Evolutionary conservation across 2,329 filamentous ascomycete genomes (phyloP).

Genomic region (Periconia macrospinosa): DNA sequence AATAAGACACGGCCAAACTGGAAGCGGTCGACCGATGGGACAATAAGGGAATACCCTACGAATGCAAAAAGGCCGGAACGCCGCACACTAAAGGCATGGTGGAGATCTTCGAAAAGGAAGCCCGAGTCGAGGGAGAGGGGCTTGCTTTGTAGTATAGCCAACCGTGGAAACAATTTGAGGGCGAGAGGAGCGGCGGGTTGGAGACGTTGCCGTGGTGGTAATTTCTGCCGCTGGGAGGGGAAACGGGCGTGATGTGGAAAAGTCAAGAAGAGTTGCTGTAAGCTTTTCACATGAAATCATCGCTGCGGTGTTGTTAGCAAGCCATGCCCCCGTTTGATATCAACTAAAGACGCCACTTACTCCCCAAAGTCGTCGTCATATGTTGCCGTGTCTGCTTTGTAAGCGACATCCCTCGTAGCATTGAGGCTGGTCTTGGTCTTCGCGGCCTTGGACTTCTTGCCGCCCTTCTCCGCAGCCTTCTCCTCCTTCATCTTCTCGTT

Average conservation of each 20-base stretch:
- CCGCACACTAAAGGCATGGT: constrained; percentile 4
- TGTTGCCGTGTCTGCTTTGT: constrained; percentile 67
- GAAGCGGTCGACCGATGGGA: neutral
- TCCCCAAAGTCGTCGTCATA: constrained; percentile 89
- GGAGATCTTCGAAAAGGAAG: neutral
- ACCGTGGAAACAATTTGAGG: neutral
- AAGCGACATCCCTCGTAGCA: constrained; percentile 60
- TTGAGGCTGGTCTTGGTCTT: constrained; percentile 91
- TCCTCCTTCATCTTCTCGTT: constrained; percentile 99
- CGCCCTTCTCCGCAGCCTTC: constrained; percentile 89
- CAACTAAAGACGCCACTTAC: constrained; percentile 56
- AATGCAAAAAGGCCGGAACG: constrained; percentile 6
- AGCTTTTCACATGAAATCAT: constrained; percentile 42
- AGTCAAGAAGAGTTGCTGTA: neutral
- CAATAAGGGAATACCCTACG: neutral
- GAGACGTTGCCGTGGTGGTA: constrained; percentile 10
- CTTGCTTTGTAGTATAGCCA: neutral
- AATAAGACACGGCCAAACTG: neutral
- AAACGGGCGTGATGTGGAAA: neutral
- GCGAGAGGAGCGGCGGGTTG: constrained; percentile 1
- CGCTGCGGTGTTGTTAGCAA: constrained; percentile 30
- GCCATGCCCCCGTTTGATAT: too few relatives aligned
- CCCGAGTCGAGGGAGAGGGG: neutral
- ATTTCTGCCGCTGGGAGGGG: constrained; percentile 8
- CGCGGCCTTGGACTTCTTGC: constrained; percentile 95